A percentile compares a stretch with the other conserved stretches of the same genome.
phyloP scores from a whole-genome alignment of 345 rosid species.

The Clausena lansium region DNA sequence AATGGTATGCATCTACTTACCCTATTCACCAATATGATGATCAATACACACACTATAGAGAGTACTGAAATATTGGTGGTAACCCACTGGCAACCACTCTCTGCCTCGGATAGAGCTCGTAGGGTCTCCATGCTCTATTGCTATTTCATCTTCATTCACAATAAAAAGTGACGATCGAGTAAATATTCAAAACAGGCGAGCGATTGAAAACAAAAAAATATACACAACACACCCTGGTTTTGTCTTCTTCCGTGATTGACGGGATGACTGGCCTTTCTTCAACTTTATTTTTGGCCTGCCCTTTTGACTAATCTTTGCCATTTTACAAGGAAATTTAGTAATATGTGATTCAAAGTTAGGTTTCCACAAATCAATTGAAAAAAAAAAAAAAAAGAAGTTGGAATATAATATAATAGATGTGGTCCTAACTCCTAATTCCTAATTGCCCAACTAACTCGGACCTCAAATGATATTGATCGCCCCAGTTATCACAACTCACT shows the following conservation, averaged over 20 bases:
- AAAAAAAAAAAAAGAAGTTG: too few relatives aligned
- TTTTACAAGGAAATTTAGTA: not conserved
- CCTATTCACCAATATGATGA: too few relatives aligned
- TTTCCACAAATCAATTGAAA: not conserved
- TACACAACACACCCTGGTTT: not conserved
- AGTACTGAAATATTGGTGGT: not conserved
- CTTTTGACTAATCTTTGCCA: not conserved
- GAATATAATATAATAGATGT: too few relatives aligned
- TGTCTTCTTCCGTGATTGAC: slow-evolving; percentile 9
- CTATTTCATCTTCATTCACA: not conserved
- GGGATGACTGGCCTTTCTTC: not conserved
- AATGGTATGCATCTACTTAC: too few relatives aligned
- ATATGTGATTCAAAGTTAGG: not conserved
- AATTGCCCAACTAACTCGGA: not conserved
- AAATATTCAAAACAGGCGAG: not conserved
- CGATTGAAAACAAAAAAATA: not conserved
- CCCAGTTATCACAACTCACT: not conserved
- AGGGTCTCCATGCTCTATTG: not conserved
- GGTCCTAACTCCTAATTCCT: too few relatives aligned
- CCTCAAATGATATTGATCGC: not conserved
- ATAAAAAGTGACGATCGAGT: not conserved
- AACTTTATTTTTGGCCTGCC: not conserved
- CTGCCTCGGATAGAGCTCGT: not conserved
- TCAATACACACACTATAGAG: too few relatives aligned
- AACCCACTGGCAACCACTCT: slow-evolving; percentile 4